A percentile compares a stretch with the other conserved stretches of the same genome.
phyloP scores from a whole-genome alignment of 495 filamentous ascomycete genomes.

The Melanomma pulvis-pyrius region DNA sequence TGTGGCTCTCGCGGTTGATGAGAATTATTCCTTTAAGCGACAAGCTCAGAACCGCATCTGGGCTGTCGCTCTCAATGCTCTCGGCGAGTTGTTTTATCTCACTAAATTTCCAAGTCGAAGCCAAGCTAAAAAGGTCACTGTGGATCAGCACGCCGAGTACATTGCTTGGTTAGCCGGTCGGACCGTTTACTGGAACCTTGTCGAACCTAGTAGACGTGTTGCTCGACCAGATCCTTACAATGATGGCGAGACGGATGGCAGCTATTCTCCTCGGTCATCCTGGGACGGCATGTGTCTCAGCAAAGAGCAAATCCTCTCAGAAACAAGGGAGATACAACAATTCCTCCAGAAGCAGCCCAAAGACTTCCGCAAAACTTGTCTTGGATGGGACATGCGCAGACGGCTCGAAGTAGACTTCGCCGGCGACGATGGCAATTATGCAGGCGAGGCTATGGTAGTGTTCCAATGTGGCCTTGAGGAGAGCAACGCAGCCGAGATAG shows the following conservation, averaged over 20 bases:
- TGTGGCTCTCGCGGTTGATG: constrained; percentile 81
- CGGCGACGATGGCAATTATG: constrained; percentile 69
- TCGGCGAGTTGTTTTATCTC: constrained; percentile 89
- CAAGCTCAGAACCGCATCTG: constrained; percentile 72
- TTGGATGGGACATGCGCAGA: constrained; percentile 91
- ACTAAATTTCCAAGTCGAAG: constrained; percentile 63
- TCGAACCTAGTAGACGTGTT: constrained; percentile 72
- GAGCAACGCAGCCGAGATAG: constrained; percentile 52
- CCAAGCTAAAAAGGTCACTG: constrained; percentile 41
- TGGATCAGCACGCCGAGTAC: constrained; percentile 53
- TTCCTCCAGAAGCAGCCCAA: constrained; percentile 74
- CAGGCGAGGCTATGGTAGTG: constrained; percentile 75
- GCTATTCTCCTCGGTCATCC: constrained; percentile 69
- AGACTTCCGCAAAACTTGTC: constrained; percentile 76
- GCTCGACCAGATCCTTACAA: constrained; percentile 72
- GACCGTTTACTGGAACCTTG: constrained; percentile 74
- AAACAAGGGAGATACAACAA: constrained; percentile 78
- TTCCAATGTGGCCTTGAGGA: constrained; percentile 70
- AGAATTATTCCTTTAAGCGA: constrained; percentile 70
- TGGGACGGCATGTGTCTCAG: constrained; percentile 72
- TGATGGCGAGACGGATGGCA: constrained; percentile 61
- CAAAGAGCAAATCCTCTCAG: constrained; percentile 67
- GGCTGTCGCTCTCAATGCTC: constrained; percentile 85
- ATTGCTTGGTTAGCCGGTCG: constrained; percentile 80
- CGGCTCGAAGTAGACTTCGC: constrained; percentile 88